Evolutionary conservation across 2,329 filamentous ascomycete genomes (phyloP), one percentile per base, ranked within the genome.

Genomic region (Fusarium paranaense): DNA sequence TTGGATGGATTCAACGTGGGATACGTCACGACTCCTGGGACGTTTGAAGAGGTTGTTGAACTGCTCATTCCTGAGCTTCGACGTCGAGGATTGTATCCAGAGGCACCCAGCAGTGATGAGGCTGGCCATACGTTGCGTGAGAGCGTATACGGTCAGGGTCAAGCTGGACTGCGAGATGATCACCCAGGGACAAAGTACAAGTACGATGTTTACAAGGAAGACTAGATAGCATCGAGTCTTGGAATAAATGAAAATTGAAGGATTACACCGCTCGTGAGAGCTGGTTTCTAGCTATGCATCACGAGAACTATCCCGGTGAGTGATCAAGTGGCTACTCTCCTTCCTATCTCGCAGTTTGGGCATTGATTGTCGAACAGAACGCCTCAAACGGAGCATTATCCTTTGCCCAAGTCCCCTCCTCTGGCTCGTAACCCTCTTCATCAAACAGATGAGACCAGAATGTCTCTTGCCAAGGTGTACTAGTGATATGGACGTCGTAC

Each of bases 91-190:
- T n/a, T 81, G 1, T 83, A 83, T 57, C 73, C 74, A 5, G 71
- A 71, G 11, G 16, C 45, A 4, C 75, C 78, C 0, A 70, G 38
- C 27, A 20, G 74, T 76, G 4, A 67, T 6, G 82, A 84, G 32
- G 81, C 83, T 18, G 74, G 78, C n/a, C 75, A 25, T 30, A 90
- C 88, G 3, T 86, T 87, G 0, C 82, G 90, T 20, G 91, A 93
- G 81, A 92, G 88, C 81, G 82, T 92, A 0, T 92, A 91, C 78
- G 90, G 90, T 0, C 84, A 83, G 69, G 91, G 90, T 0, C 90
- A 92, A 78, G 85, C 80, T 7, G 83, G 85, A 16, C 77, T 93
- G 67, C 83, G 90, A 40, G 83, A 83, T 71, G 91, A 93, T 79
- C 91, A 93, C 79, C 77, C 83, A 0, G 91, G 90, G 1, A 88